phyloP scores from a whole-genome alignment of 108 stramenopile species.

The Nitzschia palea region DNA sequence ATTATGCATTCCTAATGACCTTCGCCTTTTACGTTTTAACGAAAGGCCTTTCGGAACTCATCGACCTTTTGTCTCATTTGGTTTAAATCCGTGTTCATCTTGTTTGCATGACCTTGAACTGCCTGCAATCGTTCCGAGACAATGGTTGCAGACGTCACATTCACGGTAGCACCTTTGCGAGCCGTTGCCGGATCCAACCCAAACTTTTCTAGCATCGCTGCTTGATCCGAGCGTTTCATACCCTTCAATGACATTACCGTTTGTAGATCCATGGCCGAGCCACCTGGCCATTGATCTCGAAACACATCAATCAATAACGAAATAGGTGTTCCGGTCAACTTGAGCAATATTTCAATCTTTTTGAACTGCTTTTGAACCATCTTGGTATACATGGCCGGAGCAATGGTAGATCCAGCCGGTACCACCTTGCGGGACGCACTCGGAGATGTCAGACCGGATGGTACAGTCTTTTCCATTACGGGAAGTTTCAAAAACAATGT shows the following conservation, averaged over 20 bases:
- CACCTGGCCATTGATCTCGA: conserved; percentile 87
- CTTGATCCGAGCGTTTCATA: conserved; percentile 86
- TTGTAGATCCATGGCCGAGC: conserved; percentile 80
- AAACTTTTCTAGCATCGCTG: conserved; percentile 79
- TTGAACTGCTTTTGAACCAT: conserved; percentile 93
- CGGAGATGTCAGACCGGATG: not conserved
- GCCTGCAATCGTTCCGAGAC: conserved; percentile 72
- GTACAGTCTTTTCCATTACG: conserved; percentile 49
- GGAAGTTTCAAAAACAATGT: conserved; percentile 90
- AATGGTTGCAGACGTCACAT: conserved; percentile 66
- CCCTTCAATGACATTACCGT: conserved; percentile 91
- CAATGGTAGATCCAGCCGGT: conserved; percentile 59
- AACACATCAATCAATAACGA: conserved; percentile 91
- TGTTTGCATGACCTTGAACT: conserved; percentile 67
- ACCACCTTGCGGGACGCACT: conserved; percentile 29
- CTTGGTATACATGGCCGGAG: conserved; percentile 92
- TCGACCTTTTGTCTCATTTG: conserved; percentile 85
- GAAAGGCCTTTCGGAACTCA: conserved; percentile 76
- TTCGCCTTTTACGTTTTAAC: no score
- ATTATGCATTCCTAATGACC: no score
- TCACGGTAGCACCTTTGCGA: conserved; percentile 48
- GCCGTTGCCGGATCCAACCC: conserved; percentile 74
- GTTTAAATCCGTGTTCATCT: conserved; percentile 74
- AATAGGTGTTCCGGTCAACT: conserved; percentile 92
- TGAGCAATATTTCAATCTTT: conserved; percentile 94